These are phyloP conservation scores for Cercospora beticola DNA, from an alignment of 2,329 filamentous ascomycete species.

Conservation along the genomic window DNA sequence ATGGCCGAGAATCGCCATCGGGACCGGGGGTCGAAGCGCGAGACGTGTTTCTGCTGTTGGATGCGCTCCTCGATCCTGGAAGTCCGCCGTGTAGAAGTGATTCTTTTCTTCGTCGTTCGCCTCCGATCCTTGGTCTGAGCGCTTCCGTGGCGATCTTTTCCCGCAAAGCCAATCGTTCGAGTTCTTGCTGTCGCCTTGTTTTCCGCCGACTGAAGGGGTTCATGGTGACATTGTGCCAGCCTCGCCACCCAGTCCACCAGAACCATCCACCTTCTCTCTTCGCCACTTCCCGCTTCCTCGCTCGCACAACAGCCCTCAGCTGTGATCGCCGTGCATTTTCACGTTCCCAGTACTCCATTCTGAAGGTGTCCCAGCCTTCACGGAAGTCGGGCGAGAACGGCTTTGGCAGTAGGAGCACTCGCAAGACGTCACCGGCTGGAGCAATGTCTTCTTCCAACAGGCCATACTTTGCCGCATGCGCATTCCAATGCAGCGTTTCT, in stretches of 20 bases:
- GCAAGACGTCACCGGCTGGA: constrained; percentile 86
- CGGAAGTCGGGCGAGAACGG: constrained; percentile 92
- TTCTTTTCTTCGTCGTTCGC: constrained; percentile 11
- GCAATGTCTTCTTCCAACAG: constrained; percentile 81
- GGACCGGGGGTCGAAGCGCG: constrained; percentile 32
- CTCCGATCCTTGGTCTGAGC: constrained; percentile 1
- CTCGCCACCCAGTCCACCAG: constrained; percentile 80
- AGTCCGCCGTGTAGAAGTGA: constrained; percentile 27
- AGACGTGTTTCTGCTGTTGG: constrained; percentile 24
- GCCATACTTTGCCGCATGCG: constrained; percentile 39
- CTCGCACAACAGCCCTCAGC: constrained; percentile 68
- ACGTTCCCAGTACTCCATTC: constrained; percentile 92
- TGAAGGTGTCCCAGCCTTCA: constrained; percentile 95
- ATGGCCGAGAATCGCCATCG: constrained; percentile 12
- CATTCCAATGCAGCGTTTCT: constrained; percentile 49
- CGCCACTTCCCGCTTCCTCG: constrained; percentile 67
- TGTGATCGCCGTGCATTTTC: constrained; percentile 86
- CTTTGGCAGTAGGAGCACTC: constrained; percentile 85
- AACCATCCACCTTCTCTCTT: constrained; percentile 71
- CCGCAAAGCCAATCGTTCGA: constrained; percentile 33
- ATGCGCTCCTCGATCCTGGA: constrained; percentile 27
- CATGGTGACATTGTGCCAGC: constrained; percentile 43
- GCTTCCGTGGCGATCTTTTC: constrained; percentile 28
- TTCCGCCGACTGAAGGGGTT: constrained; percentile 29
- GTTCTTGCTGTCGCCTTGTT: constrained; percentile 32